Evolutionary conservation across 192 early-diverging fungal genomes (phyloP).

Genomic region (Linderina pennispora): DNA sequence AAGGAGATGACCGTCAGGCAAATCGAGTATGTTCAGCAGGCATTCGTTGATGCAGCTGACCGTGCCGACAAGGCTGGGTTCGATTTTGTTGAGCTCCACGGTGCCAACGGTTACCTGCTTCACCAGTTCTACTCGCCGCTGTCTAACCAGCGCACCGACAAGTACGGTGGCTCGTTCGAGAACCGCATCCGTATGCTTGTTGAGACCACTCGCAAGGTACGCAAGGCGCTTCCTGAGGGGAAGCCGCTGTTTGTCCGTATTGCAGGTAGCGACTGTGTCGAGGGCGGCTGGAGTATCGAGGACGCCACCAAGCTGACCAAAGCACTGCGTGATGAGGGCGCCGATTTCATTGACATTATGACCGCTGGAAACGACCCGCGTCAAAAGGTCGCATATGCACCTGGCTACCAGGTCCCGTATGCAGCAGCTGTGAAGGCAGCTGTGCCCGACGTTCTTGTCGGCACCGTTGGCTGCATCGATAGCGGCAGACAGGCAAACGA

Average conservation of each 20-base stretch:
- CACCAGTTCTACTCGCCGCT: constrained; percentile 75
- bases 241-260: constrained; percentile 84
- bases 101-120: constrained; percentile 86
- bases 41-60: constrained; percentile 61
- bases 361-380: constrained; percentile 62
- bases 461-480: constrained; percentile 67
- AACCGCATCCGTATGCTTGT: constrained; percentile 76
- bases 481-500: constrained; percentile 60
- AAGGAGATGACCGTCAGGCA: constrained; percentile 57
- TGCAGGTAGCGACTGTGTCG: constrained; percentile 66
- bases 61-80: constrained; percentile 76
- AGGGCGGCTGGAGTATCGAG: constrained; percentile 64
- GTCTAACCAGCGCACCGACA: constrained; percentile 81
- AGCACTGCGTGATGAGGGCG: constrained; percentile 54
- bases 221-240: constrained; percentile 64
- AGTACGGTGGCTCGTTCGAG: constrained; percentile 87
- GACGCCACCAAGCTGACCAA: constrained; percentile 62
- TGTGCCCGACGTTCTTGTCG: constrained; percentile 50
- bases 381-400: constrained; percentile 42
- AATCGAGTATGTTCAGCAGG: constrained; percentile 56
- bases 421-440: constrained; percentile 54
- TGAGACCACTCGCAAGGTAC: constrained; percentile 58
- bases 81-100: constrained; percentile 87
- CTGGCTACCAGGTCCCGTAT: constrained; percentile 67
- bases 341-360: constrained; percentile 82